phyloP scores from a whole-genome alignment of 2,329 filamentous ascomycete genomes.

The Cryoendolithus antarcticus region DNA sequence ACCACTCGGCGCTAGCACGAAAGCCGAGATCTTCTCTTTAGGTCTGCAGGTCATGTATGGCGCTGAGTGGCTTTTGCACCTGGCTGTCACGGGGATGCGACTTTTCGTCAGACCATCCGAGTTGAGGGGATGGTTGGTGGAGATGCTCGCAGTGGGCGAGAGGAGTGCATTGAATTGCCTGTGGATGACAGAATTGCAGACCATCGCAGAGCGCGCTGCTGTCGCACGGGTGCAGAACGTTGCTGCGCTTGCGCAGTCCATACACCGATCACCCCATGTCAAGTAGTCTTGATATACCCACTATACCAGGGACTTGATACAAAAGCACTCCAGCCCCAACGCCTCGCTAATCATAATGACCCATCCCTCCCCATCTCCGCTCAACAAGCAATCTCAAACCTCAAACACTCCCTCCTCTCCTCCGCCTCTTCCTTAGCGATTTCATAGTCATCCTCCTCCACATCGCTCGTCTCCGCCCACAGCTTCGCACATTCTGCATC shows the following conservation, averaged over 20 bases:
- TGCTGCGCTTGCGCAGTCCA: too few species aligned
- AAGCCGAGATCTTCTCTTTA: slow-evolving; percentile 54
- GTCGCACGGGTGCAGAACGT: too few species aligned
- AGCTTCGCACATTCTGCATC: slow-evolving; percentile 65
- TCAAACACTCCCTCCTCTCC: slow-evolving; percentile 39
- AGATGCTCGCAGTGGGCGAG: slow-evolving; percentile 14
- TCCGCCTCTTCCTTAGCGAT: slow-evolving; percentile 61
- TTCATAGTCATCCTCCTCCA: slow-evolving; percentile 75
- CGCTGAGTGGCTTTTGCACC: slow-evolving; percentile 26
- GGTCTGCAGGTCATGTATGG: slow-evolving; percentile 35
- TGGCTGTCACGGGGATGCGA: slow-evolving; percentile 10
- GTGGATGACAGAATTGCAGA: slow-evolving; percentile 25
- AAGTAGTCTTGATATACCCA: too few species aligned
- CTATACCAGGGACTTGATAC: too few species aligned
- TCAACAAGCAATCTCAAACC: slow-evolving; percentile 19
- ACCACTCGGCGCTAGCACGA: slow-evolving; percentile 60
- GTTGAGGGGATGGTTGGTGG: slow-evolving; percentile 18
- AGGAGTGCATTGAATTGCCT: slow-evolving; percentile 22
- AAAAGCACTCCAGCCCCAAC: too few species aligned
- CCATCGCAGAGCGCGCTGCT: slow-evolving; percentile 14
- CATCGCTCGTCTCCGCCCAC: slow-evolving; percentile 78
- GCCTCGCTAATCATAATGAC: too few species aligned
- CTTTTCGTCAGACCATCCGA: slow-evolving; percentile 11
- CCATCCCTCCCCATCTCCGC: too few species aligned
- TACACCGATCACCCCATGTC: too few species aligned